Conservation (phyloP, 1,284 basidiomycete genomes). For the Hymenochaete sp. region DNA sequence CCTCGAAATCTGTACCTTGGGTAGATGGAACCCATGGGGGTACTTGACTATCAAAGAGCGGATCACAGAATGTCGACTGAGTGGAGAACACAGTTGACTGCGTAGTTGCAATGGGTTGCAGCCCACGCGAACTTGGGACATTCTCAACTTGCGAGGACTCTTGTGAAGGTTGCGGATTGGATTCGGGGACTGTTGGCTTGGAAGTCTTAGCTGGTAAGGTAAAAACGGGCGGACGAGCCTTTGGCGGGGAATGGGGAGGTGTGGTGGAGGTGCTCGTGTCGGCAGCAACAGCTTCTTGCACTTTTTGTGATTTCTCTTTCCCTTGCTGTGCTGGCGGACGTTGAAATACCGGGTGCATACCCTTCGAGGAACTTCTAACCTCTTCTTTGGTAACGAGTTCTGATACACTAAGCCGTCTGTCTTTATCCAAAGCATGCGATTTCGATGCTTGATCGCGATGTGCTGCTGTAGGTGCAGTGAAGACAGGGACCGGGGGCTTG, state of each 20-base stretch:
- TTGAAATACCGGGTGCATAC: slow-evolving; percentile 2
- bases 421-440: slow-evolving; percentile 20
- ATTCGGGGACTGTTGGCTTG: slow-evolving; percentile 37
- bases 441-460: not conserved
- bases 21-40: slow-evolving; percentile 49
- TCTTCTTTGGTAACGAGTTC: slow-evolving; percentile 36
- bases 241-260: slow-evolving; percentile 44
- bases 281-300: slow-evolving; percentile 11
- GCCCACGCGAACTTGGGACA: slow-evolving; percentile 30
- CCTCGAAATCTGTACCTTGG: slow-evolving; percentile 50
- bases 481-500: not conserved
- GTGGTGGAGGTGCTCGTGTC: slow-evolving; percentile 43
- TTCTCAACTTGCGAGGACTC: slow-evolving; percentile 25
- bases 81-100: slow-evolving; percentile 36
- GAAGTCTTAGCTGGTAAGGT: slow-evolving; percentile 41
- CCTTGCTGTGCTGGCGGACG: slow-evolving; percentile 9
- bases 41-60: slow-evolving; percentile 39
- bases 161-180: slow-evolving; percentile 26
- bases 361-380: slow-evolving; percentile 1
- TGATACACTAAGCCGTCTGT: slow-evolving; percentile 44
- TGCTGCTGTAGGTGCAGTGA: not conserved
- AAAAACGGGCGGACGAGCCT: slow-evolving; percentile 26
- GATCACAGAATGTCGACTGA: slow-evolving; percentile 42
- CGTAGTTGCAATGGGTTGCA: slow-evolving; percentile 34
- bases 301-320: slow-evolving; percentile 1